These are phyloP conservation scores for Clitopilus hobsonii DNA, from an alignment of 768 basidiomycete species.

Conservation along the genomic window DNA sequence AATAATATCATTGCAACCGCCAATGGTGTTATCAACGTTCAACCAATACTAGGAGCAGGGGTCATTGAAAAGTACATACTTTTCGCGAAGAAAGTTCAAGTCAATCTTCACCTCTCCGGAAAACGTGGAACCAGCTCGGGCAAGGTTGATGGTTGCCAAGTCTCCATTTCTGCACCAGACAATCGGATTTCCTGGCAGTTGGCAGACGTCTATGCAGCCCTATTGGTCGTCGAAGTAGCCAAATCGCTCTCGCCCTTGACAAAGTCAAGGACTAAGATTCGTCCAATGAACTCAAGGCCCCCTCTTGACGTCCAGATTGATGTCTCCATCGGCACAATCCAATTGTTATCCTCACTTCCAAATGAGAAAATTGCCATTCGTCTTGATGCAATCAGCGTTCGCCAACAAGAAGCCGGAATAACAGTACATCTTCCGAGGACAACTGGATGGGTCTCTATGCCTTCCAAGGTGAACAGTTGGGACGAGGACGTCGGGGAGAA, in stretches of 20 bases:
- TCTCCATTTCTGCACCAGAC: conserved; percentile 47
- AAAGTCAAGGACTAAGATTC: not conserved
- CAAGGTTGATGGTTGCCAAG: conserved; percentile 36
- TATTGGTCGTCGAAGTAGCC: conserved; percentile 58
- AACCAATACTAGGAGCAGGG: conserved; percentile 16
- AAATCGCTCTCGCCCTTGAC: conserved; percentile 23
- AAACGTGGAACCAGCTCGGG: conserved; percentile 14
- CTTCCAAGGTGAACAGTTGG: conserved; percentile 27
- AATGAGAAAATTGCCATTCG: conserved; percentile 42
- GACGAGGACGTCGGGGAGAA: conserved; percentile 30
- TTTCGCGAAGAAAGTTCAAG: conserved; percentile 25
- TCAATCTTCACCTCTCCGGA: conserved; percentile 23
- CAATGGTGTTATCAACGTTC: conserved; percentile 63
- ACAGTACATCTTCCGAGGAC: conserved; percentile 32
- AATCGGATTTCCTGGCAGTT: conserved; percentile 52
- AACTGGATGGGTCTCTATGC: conserved; percentile 57
- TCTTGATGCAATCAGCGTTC: conserved; percentile 31
- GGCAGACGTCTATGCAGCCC: conserved; percentile 62
- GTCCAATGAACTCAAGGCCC: conserved; percentile 12
- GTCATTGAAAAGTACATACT: conserved; percentile 27
- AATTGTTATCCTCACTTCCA: conserved; percentile 43
- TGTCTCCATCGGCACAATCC: conserved; percentile 36
- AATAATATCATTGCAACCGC: conserved; percentile 62
- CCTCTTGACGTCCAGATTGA: conserved; percentile 3
- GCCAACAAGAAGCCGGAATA: conserved; percentile 14